These are phyloP conservation scores for Pythium apleroticum DNA, from an alignment of 352 stramenopile species.

Conservation along the genomic window DNA sequence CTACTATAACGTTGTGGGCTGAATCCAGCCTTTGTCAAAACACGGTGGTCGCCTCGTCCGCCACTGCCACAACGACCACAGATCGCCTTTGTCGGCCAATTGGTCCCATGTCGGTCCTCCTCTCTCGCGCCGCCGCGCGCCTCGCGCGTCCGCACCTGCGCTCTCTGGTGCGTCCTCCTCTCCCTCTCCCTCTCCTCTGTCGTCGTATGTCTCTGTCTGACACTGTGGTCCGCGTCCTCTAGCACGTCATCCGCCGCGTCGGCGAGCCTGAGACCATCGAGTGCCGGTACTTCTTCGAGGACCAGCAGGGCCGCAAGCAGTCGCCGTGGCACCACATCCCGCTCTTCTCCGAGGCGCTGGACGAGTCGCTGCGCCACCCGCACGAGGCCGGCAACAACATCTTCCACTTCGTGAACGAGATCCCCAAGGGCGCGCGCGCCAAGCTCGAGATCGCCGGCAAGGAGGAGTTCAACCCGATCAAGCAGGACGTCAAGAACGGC, in stretches of 20 bases:
- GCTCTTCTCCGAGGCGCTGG: constrained; percentile 53
- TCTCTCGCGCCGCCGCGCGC: constrained; percentile 2
- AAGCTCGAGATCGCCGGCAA: constrained; percentile 95
- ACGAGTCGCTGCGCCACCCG: constrained; percentile 31
- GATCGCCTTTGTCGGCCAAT: constrained; percentile 6
- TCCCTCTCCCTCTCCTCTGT: not conserved
- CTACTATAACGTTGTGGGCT: not conserved
- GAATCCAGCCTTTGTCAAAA: constrained; percentile 16
- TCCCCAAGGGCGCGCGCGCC: constrained; percentile 80
- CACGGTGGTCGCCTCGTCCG: not conserved
- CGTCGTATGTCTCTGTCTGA: not conserved
- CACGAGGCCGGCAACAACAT: constrained; percentile 50
- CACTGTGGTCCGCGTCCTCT: not conserved
- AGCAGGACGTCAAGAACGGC: constrained; percentile 98
- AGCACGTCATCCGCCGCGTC: constrained; percentile 69
- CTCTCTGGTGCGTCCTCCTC: constrained; percentile 18
- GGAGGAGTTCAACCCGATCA: constrained; percentile 93
- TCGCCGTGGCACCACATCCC: constrained; percentile 94
- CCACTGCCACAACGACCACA: constrained; percentile 12
- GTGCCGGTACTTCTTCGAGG: constrained; percentile 86
- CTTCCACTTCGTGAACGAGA: constrained; percentile 95
- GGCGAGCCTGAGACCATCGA: constrained; percentile 63
- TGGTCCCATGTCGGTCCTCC: not conserved
- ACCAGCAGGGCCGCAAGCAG: constrained; percentile 69
- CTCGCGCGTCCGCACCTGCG: constrained; percentile 13